Base-by-base conservation (phyloP, 1,139 yeast genomes). In the Kluyveromyces sp. region DNA sequence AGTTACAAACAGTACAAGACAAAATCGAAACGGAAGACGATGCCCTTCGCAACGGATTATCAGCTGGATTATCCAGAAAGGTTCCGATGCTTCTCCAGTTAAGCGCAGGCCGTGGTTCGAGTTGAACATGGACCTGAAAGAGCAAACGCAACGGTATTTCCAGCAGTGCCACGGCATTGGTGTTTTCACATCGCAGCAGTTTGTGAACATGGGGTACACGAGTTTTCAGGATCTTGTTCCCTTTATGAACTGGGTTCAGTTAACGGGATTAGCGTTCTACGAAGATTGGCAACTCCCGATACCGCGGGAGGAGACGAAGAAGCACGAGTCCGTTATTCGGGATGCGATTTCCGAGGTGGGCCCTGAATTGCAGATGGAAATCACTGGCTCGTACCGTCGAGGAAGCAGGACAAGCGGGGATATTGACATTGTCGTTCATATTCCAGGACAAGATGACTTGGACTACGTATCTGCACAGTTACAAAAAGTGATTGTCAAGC, bases 341-440 rank as follows among this genome's bases (percentile, higher is more conserved):
- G 45, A 56, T 2, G 61, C 64, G 26, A 59, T 71, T 8, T 45
- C 52, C 4, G 50, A 56, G 10, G 54, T 78, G n/a, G 79, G 76
- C 47, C 60, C 71, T 0, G 52, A 55, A 0, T 62, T 71, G 26
- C 59, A 64, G 37, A 61, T 71, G 4, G 65, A 69, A 25, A 63
- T 75, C 34, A 75, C 75, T 71, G 87, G 87, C 1, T 77, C 83
- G 29, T 81, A 73, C 56, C 64, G 77, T 34, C 69, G 86, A 27
- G 83, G 80, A 1, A 60, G 66, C 7, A 49, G 54, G 1, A 59
- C 55, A 3, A 75, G 79, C 52, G 84, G 84, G 4, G 87, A 81
- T 56, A 70, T 80, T 42, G 87, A 81, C 59, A 66, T 79, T 39
- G 61, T 80, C 29, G 53, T 81, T n/a, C 75, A 76, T 36, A 71